Evolutionary conservation across 2,329 filamentous ascomycete species (phyloP), one percentile per base, ranked within the genome.

Genomic region (Biscogniauxia sp.): DNA sequence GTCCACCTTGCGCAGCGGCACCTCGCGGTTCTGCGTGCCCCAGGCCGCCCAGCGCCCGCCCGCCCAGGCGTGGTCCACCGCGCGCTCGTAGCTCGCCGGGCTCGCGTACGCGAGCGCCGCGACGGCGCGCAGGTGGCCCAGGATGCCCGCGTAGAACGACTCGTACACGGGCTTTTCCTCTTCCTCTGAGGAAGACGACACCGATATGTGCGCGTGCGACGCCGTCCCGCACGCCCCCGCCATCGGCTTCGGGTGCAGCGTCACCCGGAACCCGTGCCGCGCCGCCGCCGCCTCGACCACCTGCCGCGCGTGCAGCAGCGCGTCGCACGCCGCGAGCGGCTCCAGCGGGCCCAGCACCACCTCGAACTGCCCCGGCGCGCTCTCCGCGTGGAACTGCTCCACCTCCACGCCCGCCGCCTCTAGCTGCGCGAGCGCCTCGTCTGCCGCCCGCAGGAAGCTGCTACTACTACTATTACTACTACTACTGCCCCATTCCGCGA

Each of bases 11-110:
- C 91, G 84, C 9, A 96, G 78, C 0, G 91, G 88, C 4, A 86
- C 81, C 77, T 94, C 90, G 19, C 90, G 86, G 73, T 95, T 95
- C 75, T 95, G 88, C 4, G 86, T 90, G 13, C 92, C 92, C 91
- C 91, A 96, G 0, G 88, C 78, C 0, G 93, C 84, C 87, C 88
- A 93, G 7, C 87, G 84, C 0, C 90, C 90, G n/a, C 90, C 90
- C 0, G 90, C 84, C 91, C 91, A 95, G 61, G 78, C 79, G n/a
- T 90, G 84, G 57, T 92, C 87, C 1, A 77, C 75, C 11, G 91
- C 80, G 4, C 91, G 84, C 41, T 84, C 83, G 73, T 95, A 95
- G 72, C 88, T 91, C 0, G 80, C 80, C 1, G 84, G 79, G 64
- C 86, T 85, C 41, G 87, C 83, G 68, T 91, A 84, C 0, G 85